Base-by-base conservation (phyloP, 345 rosid species). In the Theobroma cacao region DNA sequence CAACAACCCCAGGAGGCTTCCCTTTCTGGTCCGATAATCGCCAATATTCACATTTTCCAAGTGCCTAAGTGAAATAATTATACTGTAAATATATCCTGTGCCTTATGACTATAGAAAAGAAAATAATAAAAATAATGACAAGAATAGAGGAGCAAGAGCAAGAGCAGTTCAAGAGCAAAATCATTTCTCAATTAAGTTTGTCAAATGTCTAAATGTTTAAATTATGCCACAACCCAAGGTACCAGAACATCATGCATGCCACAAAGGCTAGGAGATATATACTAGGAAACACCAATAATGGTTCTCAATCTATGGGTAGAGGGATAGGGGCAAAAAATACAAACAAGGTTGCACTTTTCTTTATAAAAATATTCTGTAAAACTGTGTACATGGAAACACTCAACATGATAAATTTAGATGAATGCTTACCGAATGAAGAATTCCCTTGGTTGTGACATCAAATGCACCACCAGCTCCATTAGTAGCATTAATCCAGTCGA, bases 391-490 rank as follows among this genome's bases (percentile, higher is more conserved):
- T 14, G 24, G 3, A 62, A 28, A 61, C 64, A 36, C 75, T 24
- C 31, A 7, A 59, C 38, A 22, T 10, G 20, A 7, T 41, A 30
- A 31, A 18, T 52, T 7, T 14, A 59, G 36, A 59, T 41, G 31
- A 81, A 59, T 48, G 75, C 92, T 84, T 90, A 93, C 99, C 26
- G 93, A 2, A 78, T 95, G 99, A 83, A 95, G 97, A 80, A 95
- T 84, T 81, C 99, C 99, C 83, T 95, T 95, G 36, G 97, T 95
- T 50, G 99, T 92, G 85, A 95, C 99, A 88, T 95, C 99, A 81
- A 95, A 95, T 41, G 99, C 99, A 81, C 93, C 97, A 26, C 94
- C 92, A 80, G 91, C 82, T 81, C 98, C 98, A 84, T 59, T 85
- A 1, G 99, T 88, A 41, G 91, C 97, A 71, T 89, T 95, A 58